phyloP scores from a whole-genome alignment of 768 basidiomycete genomes.

The Psilocybe subaeruginosa region DNA sequence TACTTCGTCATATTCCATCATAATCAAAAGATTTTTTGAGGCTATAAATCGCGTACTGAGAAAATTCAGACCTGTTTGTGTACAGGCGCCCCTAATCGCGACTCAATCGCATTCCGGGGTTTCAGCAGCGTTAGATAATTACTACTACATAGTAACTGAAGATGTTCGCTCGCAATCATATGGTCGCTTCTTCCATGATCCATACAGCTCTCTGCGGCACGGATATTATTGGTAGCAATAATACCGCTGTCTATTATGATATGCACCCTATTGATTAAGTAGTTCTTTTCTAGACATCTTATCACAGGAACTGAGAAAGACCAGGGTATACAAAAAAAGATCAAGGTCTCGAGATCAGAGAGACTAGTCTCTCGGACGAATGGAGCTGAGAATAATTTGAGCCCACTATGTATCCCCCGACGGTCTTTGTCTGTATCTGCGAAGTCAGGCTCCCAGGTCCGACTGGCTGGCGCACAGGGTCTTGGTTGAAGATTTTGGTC shows the following conservation, averaged over 20 bases:
- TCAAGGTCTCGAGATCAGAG: background rate
- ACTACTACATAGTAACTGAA: background rate
- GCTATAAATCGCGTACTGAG: background rate
- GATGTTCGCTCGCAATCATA: background rate
- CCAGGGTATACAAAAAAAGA: background rate
- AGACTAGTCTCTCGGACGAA: background rate
- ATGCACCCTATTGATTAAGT: background rate
- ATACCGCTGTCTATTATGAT: background rate
- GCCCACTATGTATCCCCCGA: background rate
- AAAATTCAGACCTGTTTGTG: background rate
- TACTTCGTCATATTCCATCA: too few relatives aligned
- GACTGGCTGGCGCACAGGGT: background rate
- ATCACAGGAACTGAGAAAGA: background rate
- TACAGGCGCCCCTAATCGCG: background rate
- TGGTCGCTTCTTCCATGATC: background rate
- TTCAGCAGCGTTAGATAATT: background rate
- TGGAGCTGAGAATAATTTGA: background rate
- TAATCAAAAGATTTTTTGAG: too few relatives aligned
- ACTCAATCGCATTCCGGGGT: background rate
- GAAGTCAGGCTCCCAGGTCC: background rate
- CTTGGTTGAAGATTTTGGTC: background rate
- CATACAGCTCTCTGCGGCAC: too few relatives aligned
- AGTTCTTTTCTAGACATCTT: background rate
- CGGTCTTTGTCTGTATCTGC: background rate
- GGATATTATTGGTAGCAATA: background rate